Base-by-base conservation (phyloP, 306 rosid genomes). In the Gynostemma pentaphyllum region DNA sequence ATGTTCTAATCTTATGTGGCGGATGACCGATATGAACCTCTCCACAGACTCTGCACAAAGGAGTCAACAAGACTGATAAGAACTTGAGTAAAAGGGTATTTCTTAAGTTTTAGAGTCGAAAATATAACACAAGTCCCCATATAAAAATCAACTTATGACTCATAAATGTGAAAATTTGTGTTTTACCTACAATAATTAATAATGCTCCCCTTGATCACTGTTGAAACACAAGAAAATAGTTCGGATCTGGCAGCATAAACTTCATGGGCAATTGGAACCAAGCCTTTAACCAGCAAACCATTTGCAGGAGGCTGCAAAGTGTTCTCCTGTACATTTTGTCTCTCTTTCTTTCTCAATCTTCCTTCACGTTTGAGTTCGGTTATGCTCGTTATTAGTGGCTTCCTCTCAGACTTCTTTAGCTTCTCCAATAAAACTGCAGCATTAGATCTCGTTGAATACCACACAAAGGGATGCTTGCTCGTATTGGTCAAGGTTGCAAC, bases 11-110 rank as follows among this genome's bases (percentile, higher is more conserved):
- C 75, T 76, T 72, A 68, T 85, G 94, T 0, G 94, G 86, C 14
- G 82, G 82, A 68, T 82, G 73, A 65, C 94, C 94, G 52, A 85
- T 77, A 66, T 82, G 86, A 78, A 79, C 89, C 44, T 82, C 85
- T 62, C 81, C 80, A 70, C 94, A 85, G 71, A 78, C 60, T 67
- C 86, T 85, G 79, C 69, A 67, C 66, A 61, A 16, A 28, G 61
- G 13, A 39, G 29, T 62, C 7, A 40, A 69, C 44, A 49, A 67
- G 52, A 62, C 34, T 59, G 68, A 75, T 53, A 7, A 62, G 62
- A 68, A 19, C 28, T 1, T 24, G 16, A 41, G 23, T 27, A 39
- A 1, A 53, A n/a, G 5, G 13, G 22, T 2, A 27, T 5, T 9
- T 9, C 28, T 24, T 27, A 52, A 21, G 13, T 18, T 46, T 46